Evolutionary conservation across 768 basidiomycete genomes (phyloP).

Genomic region (Candolleomyces efflorescens): DNA sequence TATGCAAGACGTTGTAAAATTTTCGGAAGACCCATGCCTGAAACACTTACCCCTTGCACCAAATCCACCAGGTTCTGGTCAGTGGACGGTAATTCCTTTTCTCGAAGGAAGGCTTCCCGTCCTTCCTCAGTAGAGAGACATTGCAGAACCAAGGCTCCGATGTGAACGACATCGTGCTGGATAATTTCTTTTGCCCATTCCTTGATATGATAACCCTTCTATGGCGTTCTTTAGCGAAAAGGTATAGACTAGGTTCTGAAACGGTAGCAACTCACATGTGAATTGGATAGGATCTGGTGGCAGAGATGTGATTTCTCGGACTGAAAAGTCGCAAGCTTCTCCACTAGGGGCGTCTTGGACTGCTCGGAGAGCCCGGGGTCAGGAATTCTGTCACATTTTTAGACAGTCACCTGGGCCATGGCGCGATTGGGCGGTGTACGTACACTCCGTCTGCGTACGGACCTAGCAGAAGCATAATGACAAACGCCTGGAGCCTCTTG

Average conservation of each 20-base stretch:
- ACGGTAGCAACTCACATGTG: too few relatives aligned
- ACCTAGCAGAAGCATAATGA: neutral
- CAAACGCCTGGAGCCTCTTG: neutral
- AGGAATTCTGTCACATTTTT: too few relatives aligned
- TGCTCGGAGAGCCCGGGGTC: too few relatives aligned
- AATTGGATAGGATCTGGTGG: too few relatives aligned
- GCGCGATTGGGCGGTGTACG: too few relatives aligned
- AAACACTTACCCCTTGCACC: neutral
- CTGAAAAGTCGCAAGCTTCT: neutral
- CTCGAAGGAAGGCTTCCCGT: neutral
- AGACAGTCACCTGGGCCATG: too few relatives aligned
- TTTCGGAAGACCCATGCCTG: neutral
- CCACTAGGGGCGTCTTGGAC: neutral
- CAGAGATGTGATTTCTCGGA: neutral
- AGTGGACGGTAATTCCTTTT: neutral
- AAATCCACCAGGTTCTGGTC: slow-evolving; percentile 2
- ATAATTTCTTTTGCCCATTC: neutral
- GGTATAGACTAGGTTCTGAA: too few relatives aligned
- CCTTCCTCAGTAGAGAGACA: neutral
- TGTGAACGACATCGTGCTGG: neutral
- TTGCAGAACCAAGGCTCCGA: neutral
- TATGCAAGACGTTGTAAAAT: neutral
- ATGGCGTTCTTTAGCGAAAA: too few relatives aligned
- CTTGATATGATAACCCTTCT: neutral
- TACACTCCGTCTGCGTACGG: neutral